Evolutionary conservation across 805 yeast genomes (phyloP), one percentile per base, ranked within the genome.

Genomic region (Yarrowia sp.): DNA sequence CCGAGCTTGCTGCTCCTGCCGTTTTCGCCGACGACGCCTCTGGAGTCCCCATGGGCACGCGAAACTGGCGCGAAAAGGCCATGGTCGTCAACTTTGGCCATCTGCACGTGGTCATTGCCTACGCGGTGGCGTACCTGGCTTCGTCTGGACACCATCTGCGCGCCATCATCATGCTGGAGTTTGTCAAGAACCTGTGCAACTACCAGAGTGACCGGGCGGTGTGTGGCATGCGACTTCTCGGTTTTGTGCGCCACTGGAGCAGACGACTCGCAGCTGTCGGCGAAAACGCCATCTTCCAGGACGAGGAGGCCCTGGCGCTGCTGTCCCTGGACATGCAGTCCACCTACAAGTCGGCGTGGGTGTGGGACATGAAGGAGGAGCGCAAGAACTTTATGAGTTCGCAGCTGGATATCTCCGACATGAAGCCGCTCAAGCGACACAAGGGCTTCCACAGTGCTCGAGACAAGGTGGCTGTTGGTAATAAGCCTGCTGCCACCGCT

Each of bases 301-400:
- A 70, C 45, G 63, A 66, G 14, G 72, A 71, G 38, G 64, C 69
- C 2, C 46, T 70, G 10, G 73, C 73, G 5, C 63, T 70, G 5
- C 35, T 70, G 45, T 70, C 72, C 1, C 59, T 69, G 36, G 70
- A 71, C 46, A 45, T 70, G 55, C 72, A 71, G 69, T 53, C 68
- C 12, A 19, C 55, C 16, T 53, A 65, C 38, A 40, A 41, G 19
- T 70, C 50, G 11, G 71, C 72, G 15, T 71, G 72, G 72, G 69
- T 69, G 8, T 71, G 72, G 72, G 56, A 49, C 46, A 45, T 59
- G 65, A 43, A 35, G 42, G 48, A 59, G 42, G 65, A 59, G 52
- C 65, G 50, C 4, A 43, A 59, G 52, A 56, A 5, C 40, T 56
- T 56, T 14, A 41, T 56, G 38, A 48, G 42, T 36, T 26, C 46